Evolutionary conservation across 2,329 filamentous ascomycete genomes (phyloP), one percentile per base, ranked within the genome.

Genomic region (Fusarium continuum): DNA sequence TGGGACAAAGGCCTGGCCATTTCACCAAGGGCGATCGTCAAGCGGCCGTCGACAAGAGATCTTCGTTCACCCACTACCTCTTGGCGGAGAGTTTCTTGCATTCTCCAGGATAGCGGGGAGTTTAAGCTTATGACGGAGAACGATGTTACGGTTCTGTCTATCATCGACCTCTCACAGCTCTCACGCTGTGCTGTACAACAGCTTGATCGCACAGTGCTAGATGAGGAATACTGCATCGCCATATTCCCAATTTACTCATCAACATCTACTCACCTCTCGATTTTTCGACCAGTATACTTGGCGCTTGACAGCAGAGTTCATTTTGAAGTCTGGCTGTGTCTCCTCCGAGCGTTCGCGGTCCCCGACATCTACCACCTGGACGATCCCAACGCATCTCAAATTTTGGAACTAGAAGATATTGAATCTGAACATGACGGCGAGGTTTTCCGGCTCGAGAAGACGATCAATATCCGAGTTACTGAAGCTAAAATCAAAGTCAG

Each of bases 261-360:
- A 9, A 87, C 87, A 17, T 85, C 91, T 2, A 90, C 87, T 4
- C 85, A 90, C 16, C 82, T 94, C 52, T 90, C 90, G 7, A 85
- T 94, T 23, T 88, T 92, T 56, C 88, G 91, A n/a, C 94, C 95
- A 0, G 88, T 98, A 29, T 97, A 96, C 73, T 82, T 99, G 28
- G 91, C 92, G 4, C 78, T 97, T 38, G 94, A 98, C 68, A 93
- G 87, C 22, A 86, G 93, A 35, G 88, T 96, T 7, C 82, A 96
- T n/a, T 97, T 96, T 70, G 95, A 99, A 74, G 95, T 97, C 11
- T 99, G 95, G 95, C 94, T 96, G 70, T 93, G 97, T 7, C 80
- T 99, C 9, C 77, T 99, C 25, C 87, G 94, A 61, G 93, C 94
- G 1, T 97, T 97, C 75, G 92, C 94, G 1, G 89, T 96, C 39